A percentile compares a stretch with the other conserved stretches of the same genome.
These are phyloP conservation scores for Termitomyces titanicus DNA, from an alignment of 768 basidiomycete genomes.

Conservation along the genomic window DNA sequence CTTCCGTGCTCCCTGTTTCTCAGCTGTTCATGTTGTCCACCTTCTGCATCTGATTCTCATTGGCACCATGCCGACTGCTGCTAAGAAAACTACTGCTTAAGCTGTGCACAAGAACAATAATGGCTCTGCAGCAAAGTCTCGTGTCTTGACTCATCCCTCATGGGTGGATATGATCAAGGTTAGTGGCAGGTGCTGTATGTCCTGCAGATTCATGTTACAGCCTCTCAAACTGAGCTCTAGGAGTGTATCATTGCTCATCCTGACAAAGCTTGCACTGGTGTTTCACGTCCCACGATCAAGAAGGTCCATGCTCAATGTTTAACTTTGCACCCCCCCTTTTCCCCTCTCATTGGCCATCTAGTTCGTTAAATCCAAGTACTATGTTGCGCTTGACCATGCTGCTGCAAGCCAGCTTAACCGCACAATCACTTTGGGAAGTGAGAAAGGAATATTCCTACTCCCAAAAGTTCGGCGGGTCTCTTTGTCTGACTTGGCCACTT, in stretches of 20 bases:
- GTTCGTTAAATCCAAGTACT: slow-evolving; percentile 84
- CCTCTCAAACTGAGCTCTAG: slow-evolving; percentile 20
- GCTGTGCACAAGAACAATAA: slow-evolving; percentile 30
- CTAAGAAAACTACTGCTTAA: slow-evolving; percentile 38
- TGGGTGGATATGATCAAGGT: slow-evolving; percentile 86
- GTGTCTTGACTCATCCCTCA: slow-evolving; percentile 49
- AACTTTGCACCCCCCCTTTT: slow-evolving; percentile 9
- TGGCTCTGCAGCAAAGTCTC: slow-evolving; percentile 30
- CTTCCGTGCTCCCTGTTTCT: slow-evolving; percentile 8
- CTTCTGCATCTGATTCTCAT: neutral
- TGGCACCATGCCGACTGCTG: slow-evolving; percentile 19
- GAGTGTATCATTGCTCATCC: slow-evolving; percentile 74
- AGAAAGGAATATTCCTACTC: slow-evolving; percentile 45
- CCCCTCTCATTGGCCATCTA: slow-evolving; percentile 25
- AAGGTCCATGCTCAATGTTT: slow-evolving; percentile 38
- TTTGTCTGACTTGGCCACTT: neutral
- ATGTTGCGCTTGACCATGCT: slow-evolving; percentile 69
- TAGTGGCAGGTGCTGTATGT: slow-evolving; percentile 14
- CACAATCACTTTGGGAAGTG: slow-evolving; percentile 61
- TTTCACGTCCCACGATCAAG: slow-evolving; percentile 83
- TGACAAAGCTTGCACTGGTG: slow-evolving; percentile 69
- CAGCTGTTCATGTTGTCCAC: slow-evolving; percentile 1
- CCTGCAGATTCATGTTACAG: slow-evolving; percentile 7
- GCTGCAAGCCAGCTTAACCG: slow-evolving; percentile 75
- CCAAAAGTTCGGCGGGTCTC: slow-evolving; percentile 38